Evolutionary conservation across 495 filamentous ascomycete genomes (phyloP).

Genomic region (Rusavskia elegans): DNA sequence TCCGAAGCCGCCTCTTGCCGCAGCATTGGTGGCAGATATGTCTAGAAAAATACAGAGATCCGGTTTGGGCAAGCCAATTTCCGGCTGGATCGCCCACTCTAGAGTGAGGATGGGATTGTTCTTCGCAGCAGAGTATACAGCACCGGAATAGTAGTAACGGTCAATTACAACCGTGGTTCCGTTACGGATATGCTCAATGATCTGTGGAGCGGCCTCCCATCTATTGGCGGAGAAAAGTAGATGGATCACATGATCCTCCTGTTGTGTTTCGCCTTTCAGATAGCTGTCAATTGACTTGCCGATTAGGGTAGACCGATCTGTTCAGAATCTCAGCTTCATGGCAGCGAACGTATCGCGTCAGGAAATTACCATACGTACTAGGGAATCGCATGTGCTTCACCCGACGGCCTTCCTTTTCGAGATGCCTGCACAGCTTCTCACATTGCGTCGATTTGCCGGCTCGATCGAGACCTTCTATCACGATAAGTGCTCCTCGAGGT

Average conservation of each 20-base stretch:
- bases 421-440: slow-evolving; percentile 45
- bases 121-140: slow-evolving; percentile 93
- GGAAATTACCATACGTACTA: slow-evolving; percentile 32
- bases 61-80: slow-evolving; percentile 73
- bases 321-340: neutral
- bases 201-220: slow-evolving; percentile 68
- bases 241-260: slow-evolving; percentile 88
- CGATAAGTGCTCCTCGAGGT: slow-evolving; percentile 60
- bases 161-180: slow-evolving; percentile 74
- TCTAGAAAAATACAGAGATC: slow-evolving; percentile 81
- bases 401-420: slow-evolving; percentile 43
- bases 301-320: slow-evolving; percentile 78
- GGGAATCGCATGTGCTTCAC: slow-evolving; percentile 77
- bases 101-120: slow-evolving; percentile 51
- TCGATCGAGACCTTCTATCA: slow-evolving; percentile 87
- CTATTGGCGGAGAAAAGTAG: slow-evolving; percentile 91
- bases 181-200: slow-evolving; percentile 39
- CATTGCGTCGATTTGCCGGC: slow-evolving; percentile 95
- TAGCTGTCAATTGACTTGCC: slow-evolving; percentile 83
- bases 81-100: slow-evolving; percentile 66
- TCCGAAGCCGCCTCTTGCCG: slow-evolving; percentile 67
- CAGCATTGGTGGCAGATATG: slow-evolving; percentile 55
- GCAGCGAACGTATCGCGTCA: neutral
- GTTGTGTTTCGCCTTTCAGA: slow-evolving; percentile 53
- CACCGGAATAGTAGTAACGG: slow-evolving; percentile 85